These are phyloP conservation scores for Hortiboletus campestris DNA, from an alignment of 768 basidiomycete genomes.

Conservation along the genomic window DNA sequence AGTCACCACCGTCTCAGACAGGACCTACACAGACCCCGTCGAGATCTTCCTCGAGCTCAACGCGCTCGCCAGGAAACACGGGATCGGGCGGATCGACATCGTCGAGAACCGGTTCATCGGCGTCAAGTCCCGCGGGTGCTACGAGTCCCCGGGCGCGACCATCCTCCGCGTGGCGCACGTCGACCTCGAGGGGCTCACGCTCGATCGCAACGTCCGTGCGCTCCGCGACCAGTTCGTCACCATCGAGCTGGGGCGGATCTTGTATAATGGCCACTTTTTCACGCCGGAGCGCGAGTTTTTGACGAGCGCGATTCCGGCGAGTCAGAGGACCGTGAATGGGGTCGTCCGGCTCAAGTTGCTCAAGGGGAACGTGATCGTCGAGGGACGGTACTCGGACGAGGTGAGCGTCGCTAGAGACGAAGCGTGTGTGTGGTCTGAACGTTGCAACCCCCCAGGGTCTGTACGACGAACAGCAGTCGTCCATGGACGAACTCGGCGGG, in stretches of 20 bases:
- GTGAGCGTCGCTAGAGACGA: conserved; percentile 45
- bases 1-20: conserved; percentile 54
- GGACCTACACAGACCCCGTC: conserved; percentile 84
- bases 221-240: conserved; percentile 95
- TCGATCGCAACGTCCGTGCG: conserved; percentile 94
- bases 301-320: conserved; percentile 84
- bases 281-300: conserved; percentile 98
- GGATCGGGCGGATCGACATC: conserved; percentile 96
- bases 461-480: conserved; percentile 93
- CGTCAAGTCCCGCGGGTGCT: conserved; percentile 99
- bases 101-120: conserved; percentile 99
- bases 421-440: conserved; percentile 3
- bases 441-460: conserved; percentile 54
- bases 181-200: conserved; percentile 95
- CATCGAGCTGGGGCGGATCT: conserved; percentile 80
- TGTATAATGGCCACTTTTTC: conserved; percentile 99
- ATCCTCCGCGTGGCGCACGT: conserved; percentile 94
- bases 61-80: conserved; percentile 89
- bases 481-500: conserved; percentile 98
- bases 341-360: conserved; percentile 86
- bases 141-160: conserved; percentile 95
- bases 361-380: conserved; percentile 94
- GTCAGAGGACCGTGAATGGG: conserved; percentile 96
- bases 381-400: conserved; percentile 88
- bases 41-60: conserved; percentile 93